Evolutionary conservation across 2,329 filamentous ascomycete species (phyloP).

Genomic region (Colletotrichum magnum): DNA sequence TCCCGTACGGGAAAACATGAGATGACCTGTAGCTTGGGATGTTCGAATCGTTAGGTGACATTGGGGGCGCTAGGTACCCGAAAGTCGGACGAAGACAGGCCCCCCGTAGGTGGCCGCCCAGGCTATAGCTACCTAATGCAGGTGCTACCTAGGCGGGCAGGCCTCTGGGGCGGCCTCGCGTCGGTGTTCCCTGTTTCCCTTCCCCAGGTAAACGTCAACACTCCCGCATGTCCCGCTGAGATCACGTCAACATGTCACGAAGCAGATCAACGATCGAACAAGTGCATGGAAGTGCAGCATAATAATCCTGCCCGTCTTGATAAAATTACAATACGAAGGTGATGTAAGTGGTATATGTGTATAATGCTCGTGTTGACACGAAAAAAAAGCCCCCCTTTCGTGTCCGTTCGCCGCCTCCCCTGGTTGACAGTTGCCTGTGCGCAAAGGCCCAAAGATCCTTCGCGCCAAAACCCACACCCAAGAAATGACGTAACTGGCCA

Average conservation of each 20-base stretch:
- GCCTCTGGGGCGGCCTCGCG: too few species aligned
- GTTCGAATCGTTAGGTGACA: too few species aligned
- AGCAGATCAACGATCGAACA: not conserved
- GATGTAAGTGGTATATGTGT: slow-evolving; percentile 17
- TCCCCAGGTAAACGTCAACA: too few species aligned
- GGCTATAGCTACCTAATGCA: too few species aligned
- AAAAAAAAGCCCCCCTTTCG: not conserved
- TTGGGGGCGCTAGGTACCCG: too few species aligned
- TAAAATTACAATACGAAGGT: slow-evolving; percentile 39
- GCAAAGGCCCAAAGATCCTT: not conserved
- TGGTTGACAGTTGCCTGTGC: slow-evolving; percentile 35
- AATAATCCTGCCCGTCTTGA: slow-evolving; percentile 17
- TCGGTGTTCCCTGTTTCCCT: too few species aligned
- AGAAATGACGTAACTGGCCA: slow-evolving; percentile 12
- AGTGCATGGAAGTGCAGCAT: not conserved
- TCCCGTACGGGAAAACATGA: too few species aligned
- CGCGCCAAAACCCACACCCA: not conserved
- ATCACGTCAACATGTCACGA: not conserved
- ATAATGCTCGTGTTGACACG: not conserved
- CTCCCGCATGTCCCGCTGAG: too few species aligned
- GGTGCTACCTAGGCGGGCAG: too few species aligned
- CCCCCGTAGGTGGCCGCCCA: too few species aligned
- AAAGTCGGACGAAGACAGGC: too few species aligned
- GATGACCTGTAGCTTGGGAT: too few species aligned
- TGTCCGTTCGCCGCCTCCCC: slow-evolving; percentile 6